Percentiles rank a stretch among this genome's conserved stretches.
Evolutionary conservation across 768 basidiomycete genomes (phyloP).

Genomic region (Podaxis carcinomalis): DNA sequence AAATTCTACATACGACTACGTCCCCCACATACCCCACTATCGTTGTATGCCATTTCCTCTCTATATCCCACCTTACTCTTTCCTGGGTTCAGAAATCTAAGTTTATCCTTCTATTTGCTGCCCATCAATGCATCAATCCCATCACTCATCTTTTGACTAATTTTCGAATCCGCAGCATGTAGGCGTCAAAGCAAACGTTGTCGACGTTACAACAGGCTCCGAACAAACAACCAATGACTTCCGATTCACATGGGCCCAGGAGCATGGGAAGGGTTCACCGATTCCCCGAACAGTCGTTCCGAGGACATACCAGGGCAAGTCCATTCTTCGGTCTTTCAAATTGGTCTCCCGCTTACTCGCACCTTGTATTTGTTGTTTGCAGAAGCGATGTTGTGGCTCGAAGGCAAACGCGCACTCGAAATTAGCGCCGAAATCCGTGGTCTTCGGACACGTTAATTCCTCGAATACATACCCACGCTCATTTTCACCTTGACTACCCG

Average conservation of each 20-base stretch:
- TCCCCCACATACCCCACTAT: constrained; percentile 48
- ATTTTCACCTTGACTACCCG: not conserved
- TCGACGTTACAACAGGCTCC: constrained; percentile 59
- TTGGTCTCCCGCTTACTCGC: not conserved
- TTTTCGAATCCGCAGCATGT: constrained; percentile 46
- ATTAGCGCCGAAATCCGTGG: constrained; percentile 59
- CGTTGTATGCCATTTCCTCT: constrained; percentile 43
- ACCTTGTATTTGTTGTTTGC: constrained; percentile 18
- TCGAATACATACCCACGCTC: not conserved
- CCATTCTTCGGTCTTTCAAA: not conserved
- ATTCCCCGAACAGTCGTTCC: constrained; percentile 52
- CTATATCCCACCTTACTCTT: not conserved
- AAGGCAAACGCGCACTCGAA: constrained; percentile 69
- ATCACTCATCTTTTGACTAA: not conserved
- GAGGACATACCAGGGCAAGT: constrained; percentile 63
- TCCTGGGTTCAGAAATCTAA: not conserved
- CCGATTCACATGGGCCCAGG: constrained; percentile 65
- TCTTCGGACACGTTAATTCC: constrained; percentile 6
- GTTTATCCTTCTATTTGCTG: not conserved
- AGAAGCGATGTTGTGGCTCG: constrained; percentile 87
- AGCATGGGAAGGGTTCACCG: constrained; percentile 28
- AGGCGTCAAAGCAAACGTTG: constrained; percentile 66
- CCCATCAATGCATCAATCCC: not conserved
- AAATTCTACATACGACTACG: constrained; percentile 57
- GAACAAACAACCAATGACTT: constrained; percentile 75